Evolutionary conservation across 257 asterid species (phyloP).

Genomic region (Solanum chaucha): DNA sequence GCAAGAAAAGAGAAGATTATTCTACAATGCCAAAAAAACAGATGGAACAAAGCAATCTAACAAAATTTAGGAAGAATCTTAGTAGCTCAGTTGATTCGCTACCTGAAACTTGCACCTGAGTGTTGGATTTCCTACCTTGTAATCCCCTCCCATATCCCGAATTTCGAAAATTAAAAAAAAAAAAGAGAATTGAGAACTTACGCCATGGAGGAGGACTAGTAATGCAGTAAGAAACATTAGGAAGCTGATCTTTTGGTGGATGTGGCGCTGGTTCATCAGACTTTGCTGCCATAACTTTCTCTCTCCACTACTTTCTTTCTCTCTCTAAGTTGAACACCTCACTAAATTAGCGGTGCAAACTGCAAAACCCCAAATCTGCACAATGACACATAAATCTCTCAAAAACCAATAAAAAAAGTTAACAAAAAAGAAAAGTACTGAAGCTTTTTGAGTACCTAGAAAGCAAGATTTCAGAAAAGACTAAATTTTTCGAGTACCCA

Average conservation of each 20-base stretch:
- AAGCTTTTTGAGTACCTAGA: slow-evolving; percentile 15
- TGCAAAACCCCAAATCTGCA: slow-evolving; percentile 21
- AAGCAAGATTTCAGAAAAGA: slow-evolving; percentile 2
- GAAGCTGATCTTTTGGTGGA: slow-evolving; percentile 80
- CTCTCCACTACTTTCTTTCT: not conserved
- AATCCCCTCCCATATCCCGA: not conserved
- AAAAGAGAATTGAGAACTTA: slow-evolving; percentile 21
- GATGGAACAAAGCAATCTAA: not conserved
- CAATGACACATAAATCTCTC: slow-evolving; percentile 20
- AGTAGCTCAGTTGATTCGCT: not conserved
- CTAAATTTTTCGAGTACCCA: not conserved
- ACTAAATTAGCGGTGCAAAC: slow-evolving; percentile 2
- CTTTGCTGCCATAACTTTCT: slow-evolving; percentile 45
- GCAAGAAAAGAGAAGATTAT: not conserved
- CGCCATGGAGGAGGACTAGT: slow-evolving; percentile 99
- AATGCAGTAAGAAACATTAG: slow-evolving; percentile 80
- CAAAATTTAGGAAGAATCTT: not conserved
- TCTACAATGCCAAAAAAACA: not conserved
- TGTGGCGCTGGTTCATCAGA: slow-evolving; percentile 71
- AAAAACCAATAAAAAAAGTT: slow-evolving; percentile 13
- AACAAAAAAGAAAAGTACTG: slow-evolving; percentile 7
- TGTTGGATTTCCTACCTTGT: not conserved
- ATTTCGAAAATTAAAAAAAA: not conserved
- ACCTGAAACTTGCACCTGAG: not conserved
- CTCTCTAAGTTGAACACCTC: not conserved